A percentile compares a stretch with the other conserved stretches of the same genome.
These are phyloP conservation scores for Calonectria hawksworthii DNA, from an alignment of 2,329 filamentous ascomycete species.

Conservation along the genomic window DNA sequence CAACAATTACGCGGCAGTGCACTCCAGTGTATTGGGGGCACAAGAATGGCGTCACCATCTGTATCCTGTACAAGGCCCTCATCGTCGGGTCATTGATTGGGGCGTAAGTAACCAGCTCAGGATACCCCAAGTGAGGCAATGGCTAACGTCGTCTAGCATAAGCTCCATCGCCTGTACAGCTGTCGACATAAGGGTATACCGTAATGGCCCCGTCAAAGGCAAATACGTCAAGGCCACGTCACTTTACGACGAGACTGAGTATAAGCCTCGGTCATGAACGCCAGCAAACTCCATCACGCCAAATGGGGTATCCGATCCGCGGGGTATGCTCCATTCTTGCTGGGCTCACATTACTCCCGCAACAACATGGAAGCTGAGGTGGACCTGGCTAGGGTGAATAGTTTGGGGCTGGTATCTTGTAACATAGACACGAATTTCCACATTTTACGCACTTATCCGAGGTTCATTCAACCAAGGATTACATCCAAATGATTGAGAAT, in stretches of 20 bases:
- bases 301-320: too few species aligned
- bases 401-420: too few species aligned
- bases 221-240: slow-evolving; percentile 3
- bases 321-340: too few species aligned
- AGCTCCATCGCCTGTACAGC: background rate
- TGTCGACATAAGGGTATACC: background rate
- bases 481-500: too few species aligned
- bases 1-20: background rate
- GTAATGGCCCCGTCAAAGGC: background rate
- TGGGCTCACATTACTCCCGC: too few species aligned
- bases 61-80: background rate
- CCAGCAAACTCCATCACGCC: too few species aligned
- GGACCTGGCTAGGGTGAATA: too few species aligned
- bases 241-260: background rate
- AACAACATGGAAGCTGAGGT: too few species aligned
- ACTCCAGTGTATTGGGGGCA: background rate
- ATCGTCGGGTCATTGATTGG: background rate
- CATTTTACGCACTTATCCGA: too few species aligned
- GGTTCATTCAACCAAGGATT: too few species aligned
- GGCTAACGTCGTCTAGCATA: background rate
- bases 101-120: background rate
- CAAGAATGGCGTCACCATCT: background rate
- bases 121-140: rapidly evolving
- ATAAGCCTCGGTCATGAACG: background rate
- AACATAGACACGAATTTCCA: too few species aligned